phyloP scores from a whole-genome alignment of 2,329 filamentous ascomycete species.

The Ilyonectria sp. region DNA sequence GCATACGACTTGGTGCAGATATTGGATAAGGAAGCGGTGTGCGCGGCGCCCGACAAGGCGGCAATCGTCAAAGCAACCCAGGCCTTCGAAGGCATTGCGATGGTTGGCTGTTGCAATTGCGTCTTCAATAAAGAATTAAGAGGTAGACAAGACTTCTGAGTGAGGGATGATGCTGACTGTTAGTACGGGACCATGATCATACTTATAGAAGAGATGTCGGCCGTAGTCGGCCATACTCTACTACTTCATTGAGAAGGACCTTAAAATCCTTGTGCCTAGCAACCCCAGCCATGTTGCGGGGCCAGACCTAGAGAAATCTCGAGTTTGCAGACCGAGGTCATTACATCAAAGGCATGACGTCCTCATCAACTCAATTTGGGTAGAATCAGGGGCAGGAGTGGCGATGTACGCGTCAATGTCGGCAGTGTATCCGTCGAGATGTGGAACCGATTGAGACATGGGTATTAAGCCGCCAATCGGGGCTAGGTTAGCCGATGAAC shows the following conservation, averaged over 20 bases:
- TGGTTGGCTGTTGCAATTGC: background rate
- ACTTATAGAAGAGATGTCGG: background rate
- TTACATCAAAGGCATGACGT: background rate
- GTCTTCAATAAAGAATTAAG: background rate
- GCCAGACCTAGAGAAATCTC: background rate
- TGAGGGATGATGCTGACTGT: background rate
- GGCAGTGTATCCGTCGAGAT: background rate
- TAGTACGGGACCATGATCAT: background rate
- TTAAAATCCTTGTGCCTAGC: background rate
- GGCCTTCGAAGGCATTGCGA: background rate
- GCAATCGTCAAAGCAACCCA: background rate
- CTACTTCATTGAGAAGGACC: background rate
- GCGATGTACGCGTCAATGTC: background rate
- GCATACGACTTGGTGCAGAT: background rate
- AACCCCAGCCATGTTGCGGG: background rate
- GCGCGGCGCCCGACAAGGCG: background rate
- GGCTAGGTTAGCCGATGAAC: background rate
- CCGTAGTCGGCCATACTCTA: background rate
- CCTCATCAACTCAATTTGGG: background rate
- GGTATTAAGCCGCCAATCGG: background rate
- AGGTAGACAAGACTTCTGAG: background rate
- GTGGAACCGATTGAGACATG: background rate
- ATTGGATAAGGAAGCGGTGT: background rate
- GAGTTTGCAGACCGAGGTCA: background rate
- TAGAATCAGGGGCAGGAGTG: background rate